These are phyloP conservation scores for Leccinum idahoense DNA, from an alignment of 1,284 basidiomycete genomes.

Conservation along the genomic window DNA sequence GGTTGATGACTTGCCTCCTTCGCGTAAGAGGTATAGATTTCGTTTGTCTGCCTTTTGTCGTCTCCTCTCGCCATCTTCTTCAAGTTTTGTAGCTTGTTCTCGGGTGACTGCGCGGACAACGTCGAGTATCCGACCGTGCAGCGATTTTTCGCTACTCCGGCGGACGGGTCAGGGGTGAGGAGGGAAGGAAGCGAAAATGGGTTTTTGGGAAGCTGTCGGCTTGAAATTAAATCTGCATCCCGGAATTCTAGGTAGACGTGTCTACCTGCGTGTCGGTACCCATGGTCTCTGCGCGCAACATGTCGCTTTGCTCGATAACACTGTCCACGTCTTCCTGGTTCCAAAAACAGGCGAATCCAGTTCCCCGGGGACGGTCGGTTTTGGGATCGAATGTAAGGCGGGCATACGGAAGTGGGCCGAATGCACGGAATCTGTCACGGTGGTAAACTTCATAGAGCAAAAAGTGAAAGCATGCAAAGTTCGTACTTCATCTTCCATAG, in stretches of 20 bases:
- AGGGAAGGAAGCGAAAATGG: slow-evolving; percentile 84
- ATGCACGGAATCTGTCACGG: slow-evolving; percentile 66
- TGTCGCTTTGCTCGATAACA: slow-evolving; percentile 77
- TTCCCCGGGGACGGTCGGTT: slow-evolving; percentile 86
- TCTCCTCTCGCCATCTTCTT: slow-evolving; percentile 79
- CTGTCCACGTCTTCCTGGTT: slow-evolving; percentile 86
- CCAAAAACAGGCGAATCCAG: slow-evolving; percentile 98
- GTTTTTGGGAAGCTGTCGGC: slow-evolving; percentile 61
- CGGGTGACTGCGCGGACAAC: slow-evolving; percentile 89
- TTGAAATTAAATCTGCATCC: not conserved
- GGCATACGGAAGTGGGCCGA: slow-evolving; percentile 92
- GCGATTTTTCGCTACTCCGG: slow-evolving; percentile 78
- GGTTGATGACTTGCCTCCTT: slow-evolving; percentile 67
- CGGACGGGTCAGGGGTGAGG: slow-evolving; percentile 92
- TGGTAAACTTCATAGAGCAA: not conserved
- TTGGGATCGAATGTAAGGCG: slow-evolving; percentile 84
- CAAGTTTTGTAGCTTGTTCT: slow-evolving; percentile 81
- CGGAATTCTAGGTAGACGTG: slow-evolving; percentile 5
- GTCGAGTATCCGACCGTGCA: slow-evolving; percentile 92
- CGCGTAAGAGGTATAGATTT: slow-evolving; percentile 92
- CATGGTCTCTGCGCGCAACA: slow-evolving; percentile 62
- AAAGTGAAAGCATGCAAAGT: slow-evolving; percentile 52
- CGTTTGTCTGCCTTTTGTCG: slow-evolving; percentile 93
- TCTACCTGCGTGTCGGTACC: slow-evolving; percentile 34
- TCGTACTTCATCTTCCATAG: slow-evolving; percentile 86